A percentile compares a stretch with the other conserved stretches of the same genome.
phyloP scores from a whole-genome alignment of 179 eudicot species.

The Carnegiea gigantea region DNA sequence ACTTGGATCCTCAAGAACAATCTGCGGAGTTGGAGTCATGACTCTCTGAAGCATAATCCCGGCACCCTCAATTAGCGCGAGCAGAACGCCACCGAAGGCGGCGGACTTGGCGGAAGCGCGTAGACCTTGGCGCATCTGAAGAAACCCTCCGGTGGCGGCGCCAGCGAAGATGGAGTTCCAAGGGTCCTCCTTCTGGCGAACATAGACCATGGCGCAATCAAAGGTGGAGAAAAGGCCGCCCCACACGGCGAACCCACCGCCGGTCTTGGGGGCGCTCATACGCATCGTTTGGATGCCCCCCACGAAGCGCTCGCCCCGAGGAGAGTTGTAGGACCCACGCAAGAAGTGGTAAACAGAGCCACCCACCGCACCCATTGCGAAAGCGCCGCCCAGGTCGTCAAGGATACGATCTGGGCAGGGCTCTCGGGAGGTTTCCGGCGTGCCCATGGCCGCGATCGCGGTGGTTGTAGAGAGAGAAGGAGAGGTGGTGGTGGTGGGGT shows the following conservation, averaged over 20 bases:
- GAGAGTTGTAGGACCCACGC: slow-evolving; percentile 46
- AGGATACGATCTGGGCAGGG: slow-evolving; percentile 66
- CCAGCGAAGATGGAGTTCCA: slow-evolving; percentile 72
- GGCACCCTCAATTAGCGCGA: slow-evolving; percentile 54
- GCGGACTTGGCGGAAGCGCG: slow-evolving; percentile 41
- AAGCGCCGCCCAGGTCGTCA: slow-evolving; percentile 54
- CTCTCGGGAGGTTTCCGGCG: slow-evolving; percentile 48
- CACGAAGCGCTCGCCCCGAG: slow-evolving; percentile 39
- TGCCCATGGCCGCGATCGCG: slow-evolving; percentile 34
- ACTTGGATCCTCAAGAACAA: slow-evolving; percentile 21
- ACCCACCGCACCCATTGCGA: slow-evolving; percentile 65
- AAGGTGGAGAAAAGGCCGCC: slow-evolving; percentile 64
- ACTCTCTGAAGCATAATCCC: neutral
- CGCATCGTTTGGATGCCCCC: slow-evolving; percentile 45
- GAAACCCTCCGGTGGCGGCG: slow-evolving; percentile 61
- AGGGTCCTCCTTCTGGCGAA: slow-evolving; percentile 66
- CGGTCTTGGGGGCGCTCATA: slow-evolving; percentile 51
- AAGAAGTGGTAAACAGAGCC: slow-evolving; percentile 59
- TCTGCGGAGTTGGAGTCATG: too few species aligned
- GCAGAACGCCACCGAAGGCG: slow-evolving; percentile 39
- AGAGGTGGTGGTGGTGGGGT: neutral
- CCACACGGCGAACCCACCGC: slow-evolving; percentile 64
- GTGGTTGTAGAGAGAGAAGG: neutral
- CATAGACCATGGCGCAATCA: slow-evolving; percentile 55
- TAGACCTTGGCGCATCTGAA: slow-evolving; percentile 54